Base-by-base conservation (phyloP, 257 asterid genomes). In the Rhazya stricta region DNA sequence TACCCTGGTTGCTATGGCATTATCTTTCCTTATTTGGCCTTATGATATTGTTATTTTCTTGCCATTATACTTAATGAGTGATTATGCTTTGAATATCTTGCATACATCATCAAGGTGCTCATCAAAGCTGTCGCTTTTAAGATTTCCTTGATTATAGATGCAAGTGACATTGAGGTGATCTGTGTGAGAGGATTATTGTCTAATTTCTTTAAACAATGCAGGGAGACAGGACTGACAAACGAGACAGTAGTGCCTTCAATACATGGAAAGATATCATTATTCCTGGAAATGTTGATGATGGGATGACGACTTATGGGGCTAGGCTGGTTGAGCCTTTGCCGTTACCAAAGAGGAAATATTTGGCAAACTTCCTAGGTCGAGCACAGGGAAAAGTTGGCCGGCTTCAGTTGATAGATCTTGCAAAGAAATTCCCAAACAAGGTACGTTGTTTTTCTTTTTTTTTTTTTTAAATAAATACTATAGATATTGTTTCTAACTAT, bases 171-270 rank as follows among this genome's bases (percentile, higher is more conserved):
- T 37, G 19, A 23, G 16, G 21, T 43, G 27, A 63, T 34, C 29
- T 34, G 2, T 32, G 43, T 21, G 27, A 16, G 68, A 16, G 68
- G 69, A 34, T 39, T 34, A 18, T 53, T 53, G 9, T 6, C 36
- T 34, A 46, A 9, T 29, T 21, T 48, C 19, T 13, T 23, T 50
- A 5, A 37, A 29, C 48, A 46, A 71, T 78, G 57, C 81, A 94
- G 98, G 99, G 98, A 29, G 99, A 94, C 74, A 90, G 96, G 57
- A 94, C 98, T 32, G 98, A 94, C 87, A 92, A 94, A 82, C 88
- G 96, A 83, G 97, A 86, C 82, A 88, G 84, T 37, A 92, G 96
- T 76, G 97, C 97, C 77, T 94, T 92, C 85, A 92, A 87, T 82
- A 92, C 98, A 48, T 94, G 98, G 99, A 92, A 94, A 84, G 99